phyloP scores from a whole-genome alignment of 345 rosid genomes.

The Syzygium oleosum region DNA sequence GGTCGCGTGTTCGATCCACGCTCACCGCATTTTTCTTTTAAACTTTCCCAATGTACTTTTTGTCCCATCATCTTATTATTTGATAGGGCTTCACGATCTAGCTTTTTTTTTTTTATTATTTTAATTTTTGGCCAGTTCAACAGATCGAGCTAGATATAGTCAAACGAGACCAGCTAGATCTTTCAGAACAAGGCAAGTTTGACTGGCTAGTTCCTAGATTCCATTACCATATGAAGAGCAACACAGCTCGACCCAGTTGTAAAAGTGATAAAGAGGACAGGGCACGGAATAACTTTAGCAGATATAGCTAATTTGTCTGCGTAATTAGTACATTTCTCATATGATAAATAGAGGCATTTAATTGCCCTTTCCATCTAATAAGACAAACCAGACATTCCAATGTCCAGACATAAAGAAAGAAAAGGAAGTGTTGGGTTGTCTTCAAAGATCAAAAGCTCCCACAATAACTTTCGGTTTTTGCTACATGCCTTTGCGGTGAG shows the following conservation, averaged over 20 bases:
- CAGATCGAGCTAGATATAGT: neutral
- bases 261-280: neutral
- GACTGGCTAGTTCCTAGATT: neutral
- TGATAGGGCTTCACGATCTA: neutral
- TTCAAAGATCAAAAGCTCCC: neutral
- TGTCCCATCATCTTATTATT: neutral
- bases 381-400: neutral
- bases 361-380: neutral
- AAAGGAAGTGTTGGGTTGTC: neutral
- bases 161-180: neutral
- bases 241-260: neutral
- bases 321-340: neutral
- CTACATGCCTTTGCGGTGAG: neutral
- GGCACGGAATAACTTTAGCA: neutral
- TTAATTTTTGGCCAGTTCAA: neutral
- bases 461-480: neutral
- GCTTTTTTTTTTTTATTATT: too few relatives aligned
- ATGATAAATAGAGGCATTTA: neutral
- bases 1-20: conserved; percentile 98
- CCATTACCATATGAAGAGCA: neutral
- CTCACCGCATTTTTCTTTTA: conserved; percentile 44
- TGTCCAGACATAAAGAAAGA: neutral
- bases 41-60: neutral
- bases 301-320: neutral
- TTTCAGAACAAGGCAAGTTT: neutral